Percentiles rank a stretch among this genome's conserved stretches.
phyloP scores from a whole-genome alignment of 768 basidiomycete species.

The Suillus brevipes region DNA sequence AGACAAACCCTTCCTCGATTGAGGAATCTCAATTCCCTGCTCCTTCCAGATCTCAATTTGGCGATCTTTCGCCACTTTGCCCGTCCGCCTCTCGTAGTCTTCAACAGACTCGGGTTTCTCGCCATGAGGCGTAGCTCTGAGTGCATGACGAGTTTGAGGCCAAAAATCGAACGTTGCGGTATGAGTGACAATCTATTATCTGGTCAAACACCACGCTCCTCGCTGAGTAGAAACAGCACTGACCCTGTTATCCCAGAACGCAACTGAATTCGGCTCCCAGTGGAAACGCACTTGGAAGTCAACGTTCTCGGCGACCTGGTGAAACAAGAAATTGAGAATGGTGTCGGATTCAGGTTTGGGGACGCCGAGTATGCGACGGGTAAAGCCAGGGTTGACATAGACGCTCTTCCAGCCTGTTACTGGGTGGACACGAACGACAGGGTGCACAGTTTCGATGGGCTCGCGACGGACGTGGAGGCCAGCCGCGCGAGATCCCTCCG shows the following conservation, averaged over 20 bases:
- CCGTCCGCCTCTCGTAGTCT: conserved; percentile 63
- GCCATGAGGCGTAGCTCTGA: conserved; percentile 80
- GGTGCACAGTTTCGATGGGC: conserved; percentile 70
- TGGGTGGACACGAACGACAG: conserved; percentile 82
- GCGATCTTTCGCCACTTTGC: conserved; percentile 71
- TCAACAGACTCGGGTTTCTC: conserved; percentile 76
- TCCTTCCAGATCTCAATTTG: conserved; percentile 72
- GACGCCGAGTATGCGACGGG: conserved; percentile 72
- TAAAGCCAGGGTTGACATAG: conserved; percentile 84
- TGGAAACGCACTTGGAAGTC: conserved; percentile 77
- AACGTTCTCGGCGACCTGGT: conserved; percentile 65
- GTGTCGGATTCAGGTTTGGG: conserved; percentile 83
- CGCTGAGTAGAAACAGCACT: conserved; percentile 17
- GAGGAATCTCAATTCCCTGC: conserved; percentile 52
- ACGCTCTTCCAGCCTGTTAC: conserved; percentile 83
- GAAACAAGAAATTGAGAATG: conserved; percentile 69
- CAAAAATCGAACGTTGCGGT: conserved; percentile 83
- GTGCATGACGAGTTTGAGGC: conserved; percentile 73
- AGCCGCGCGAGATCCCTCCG: conserved; percentile 69
- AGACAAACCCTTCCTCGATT: conserved; percentile 28
- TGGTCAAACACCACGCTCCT: conserved; percentile 2
- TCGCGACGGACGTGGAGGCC: conserved; percentile 71
- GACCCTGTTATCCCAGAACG: conserved; percentile 88
- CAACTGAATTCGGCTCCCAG: conserved; percentile 76
- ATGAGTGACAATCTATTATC: conserved; percentile 63